Conservation (phyloP, 345 rosid genomes). For the Eucalyptus cladocalyx region DNA sequence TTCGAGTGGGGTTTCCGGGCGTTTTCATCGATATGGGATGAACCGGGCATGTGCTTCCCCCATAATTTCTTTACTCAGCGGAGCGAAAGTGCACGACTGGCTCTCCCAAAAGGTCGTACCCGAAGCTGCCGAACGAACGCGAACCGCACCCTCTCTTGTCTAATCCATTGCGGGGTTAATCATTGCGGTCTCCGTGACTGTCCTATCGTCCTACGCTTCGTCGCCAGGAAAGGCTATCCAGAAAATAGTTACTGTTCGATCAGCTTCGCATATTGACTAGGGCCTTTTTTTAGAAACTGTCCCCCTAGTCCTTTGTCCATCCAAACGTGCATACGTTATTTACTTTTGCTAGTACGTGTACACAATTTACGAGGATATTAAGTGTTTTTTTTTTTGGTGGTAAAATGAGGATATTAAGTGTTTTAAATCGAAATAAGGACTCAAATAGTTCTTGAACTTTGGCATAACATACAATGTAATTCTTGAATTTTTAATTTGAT, state of each 20-base stretch:
- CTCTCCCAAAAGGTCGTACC: neutral
- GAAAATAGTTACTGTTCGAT: neutral
- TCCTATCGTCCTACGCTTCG: neutral
- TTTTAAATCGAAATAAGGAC: neutral
- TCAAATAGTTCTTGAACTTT: too few species aligned
- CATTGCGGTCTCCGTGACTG: neutral
- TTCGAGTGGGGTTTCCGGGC: neutral
- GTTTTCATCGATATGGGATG: neutral
- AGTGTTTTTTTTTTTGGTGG: neutral
- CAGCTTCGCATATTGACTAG: neutral
- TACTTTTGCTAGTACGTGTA: neutral
- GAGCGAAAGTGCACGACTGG: neutral
- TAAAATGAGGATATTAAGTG: neutral
- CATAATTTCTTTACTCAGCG: neutral
- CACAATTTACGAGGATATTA: neutral
- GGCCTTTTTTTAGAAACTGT: neutral
- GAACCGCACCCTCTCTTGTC: neutral
- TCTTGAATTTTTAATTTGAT: rapidly evolving
- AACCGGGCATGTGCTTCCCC: neutral
- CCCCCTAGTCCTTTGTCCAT: neutral
- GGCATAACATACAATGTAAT: rapidly evolving
- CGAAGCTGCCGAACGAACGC: neutral
- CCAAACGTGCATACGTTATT: neutral
- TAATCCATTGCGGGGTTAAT: neutral
- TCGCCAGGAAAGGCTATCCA: neutral